Evolutionary conservation across 202 grass and related monocot genomes (phyloP), one percentile per base, ranked within the genome.

Genomic region (Carex arenaria): DNA sequence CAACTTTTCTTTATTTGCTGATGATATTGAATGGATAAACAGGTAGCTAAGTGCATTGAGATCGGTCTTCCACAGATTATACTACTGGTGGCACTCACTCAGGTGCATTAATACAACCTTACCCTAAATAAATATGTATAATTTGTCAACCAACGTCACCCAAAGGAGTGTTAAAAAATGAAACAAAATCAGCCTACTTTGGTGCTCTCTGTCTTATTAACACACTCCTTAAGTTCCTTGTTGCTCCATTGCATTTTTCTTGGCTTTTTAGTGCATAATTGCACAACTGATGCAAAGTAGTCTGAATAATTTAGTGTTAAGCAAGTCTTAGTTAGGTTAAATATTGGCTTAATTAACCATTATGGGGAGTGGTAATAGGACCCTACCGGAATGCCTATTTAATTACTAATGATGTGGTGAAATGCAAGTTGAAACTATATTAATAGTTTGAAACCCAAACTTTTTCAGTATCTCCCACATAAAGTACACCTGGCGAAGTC

Each of bases 41-140:
- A 99, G 96, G 96, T 95, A 75, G 96, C 91, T 4, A 99, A 99
- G 75, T 99, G 96, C 63, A 66, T 99, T 31, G 96, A 99, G 80
- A 92, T 95, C 52, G 93, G 96, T 28, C 91, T 99, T 59, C 96
- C 93, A 14, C 78, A 93, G 72, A 90, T 95, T 70, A 82, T 94
- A 85, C 80, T 93, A 38, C 70, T 99, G 11, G 88, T 99, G 34
- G 64, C 83, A 66, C 66, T 99, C 59, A 93, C 96, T 79, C 93
- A 95, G 93, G 96, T 99, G 91, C 52, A 38, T 78, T 78, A 36
- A 8, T 59, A 19, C 22, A 78, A 19, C 51, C 73, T 59, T 59
- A 59, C 71, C 0, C 30, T 59, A 77, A 56, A 36, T 75, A 55
- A 34, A 55, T 77, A 57, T 75, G 71, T 55, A 31, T 55, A 76